A percentile compares a stretch with the other conserved stretches of the same genome.
These are phyloP conservation scores for Globisporangium iwayamae DNA, from an alignment of 352 stramenopile genomes.

Conservation along the genomic window DNA sequence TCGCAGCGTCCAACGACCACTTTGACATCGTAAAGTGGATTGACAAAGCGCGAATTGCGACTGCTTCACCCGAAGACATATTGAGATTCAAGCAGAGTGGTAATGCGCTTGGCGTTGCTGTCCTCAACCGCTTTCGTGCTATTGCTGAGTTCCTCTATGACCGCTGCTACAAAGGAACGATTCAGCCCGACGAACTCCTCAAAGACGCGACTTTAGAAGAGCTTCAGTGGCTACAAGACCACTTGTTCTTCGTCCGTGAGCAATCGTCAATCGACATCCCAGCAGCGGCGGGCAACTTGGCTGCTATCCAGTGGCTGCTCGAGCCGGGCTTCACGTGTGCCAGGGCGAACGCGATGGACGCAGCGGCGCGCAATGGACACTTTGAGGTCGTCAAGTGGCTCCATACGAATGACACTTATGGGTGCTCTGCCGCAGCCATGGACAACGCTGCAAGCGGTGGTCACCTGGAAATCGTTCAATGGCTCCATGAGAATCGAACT, in stretches of 20 bases:
- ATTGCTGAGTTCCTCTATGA: neutral
- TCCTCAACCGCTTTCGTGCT: neutral
- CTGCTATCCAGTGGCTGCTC: neutral
- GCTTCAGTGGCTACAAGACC: slow-evolving; percentile 1
- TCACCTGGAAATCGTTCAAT: neutral
- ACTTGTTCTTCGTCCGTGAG: neutral
- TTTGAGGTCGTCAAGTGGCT: neutral
- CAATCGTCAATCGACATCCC: neutral
- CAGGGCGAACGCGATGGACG: neutral
- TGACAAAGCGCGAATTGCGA: neutral
- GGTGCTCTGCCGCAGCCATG: neutral
- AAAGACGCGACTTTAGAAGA: neutral
- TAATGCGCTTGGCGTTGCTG: neutral
- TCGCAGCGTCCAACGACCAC: neutral
- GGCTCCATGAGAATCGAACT: slow-evolving; percentile 6
- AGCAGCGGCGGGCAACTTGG: neutral
- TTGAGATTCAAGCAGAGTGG: neutral
- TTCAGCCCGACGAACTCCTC: neutral
- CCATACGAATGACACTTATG: neutral
- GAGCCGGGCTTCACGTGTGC: neutral
- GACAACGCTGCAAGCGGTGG: neutral
- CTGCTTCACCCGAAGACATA: neutral
- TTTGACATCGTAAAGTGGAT: neutral
- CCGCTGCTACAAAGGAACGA: neutral
- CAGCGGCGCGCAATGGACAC: neutral